Percentiles rank a stretch among this genome's conserved stretches.
Evolutionary conservation across 2,329 filamentous ascomycete species (phyloP).

Genomic region (Penicillium rolfsii): DNA sequence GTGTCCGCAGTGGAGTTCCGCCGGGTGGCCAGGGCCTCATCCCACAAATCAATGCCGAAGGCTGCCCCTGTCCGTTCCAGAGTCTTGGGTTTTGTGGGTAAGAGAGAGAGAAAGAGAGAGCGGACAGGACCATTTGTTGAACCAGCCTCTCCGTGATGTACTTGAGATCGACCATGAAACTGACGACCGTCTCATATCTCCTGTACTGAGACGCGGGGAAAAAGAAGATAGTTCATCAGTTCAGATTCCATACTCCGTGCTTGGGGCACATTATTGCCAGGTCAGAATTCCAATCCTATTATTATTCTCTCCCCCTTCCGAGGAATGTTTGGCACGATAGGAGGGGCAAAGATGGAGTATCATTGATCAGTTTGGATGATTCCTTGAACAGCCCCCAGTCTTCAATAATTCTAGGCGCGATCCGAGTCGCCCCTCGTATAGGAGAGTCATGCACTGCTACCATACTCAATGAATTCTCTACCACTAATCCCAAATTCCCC

Average conservation of each 20-base stretch:
- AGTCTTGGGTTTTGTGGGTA: not conserved
- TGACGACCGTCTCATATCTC: constrained; percentile 27
- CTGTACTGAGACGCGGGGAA: constrained; percentile 24
- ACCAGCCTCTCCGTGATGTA: constrained; percentile 5
- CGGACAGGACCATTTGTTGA: not conserved
- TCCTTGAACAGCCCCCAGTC: constrained; percentile 1
- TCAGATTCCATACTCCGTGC: not conserved
- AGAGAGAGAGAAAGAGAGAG: not conserved
- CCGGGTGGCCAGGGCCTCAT: constrained; percentile 9
- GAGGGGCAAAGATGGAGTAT: constrained; percentile 2
- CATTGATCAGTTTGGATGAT: not conserved
- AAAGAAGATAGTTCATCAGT: not conserved
- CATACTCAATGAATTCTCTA: not conserved
- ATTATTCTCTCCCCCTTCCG: constrained; percentile 7
- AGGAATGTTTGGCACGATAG: constrained; percentile 10
- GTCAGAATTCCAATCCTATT: constrained; percentile 15
- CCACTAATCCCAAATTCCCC: not conserved
- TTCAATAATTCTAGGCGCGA: not conserved
- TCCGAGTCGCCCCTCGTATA: not conserved
- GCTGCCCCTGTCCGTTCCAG: constrained; percentile 8
- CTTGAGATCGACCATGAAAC: constrained; percentile 25
- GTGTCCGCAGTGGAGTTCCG: constrained; percentile 11
- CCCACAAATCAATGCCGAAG: constrained; percentile 8
- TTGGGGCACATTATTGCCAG: constrained; percentile 10
- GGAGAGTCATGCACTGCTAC: not conserved